A percentile compares a stretch with the other conserved stretches of the same genome.
Evolutionary conservation across 164 flowering plant species (phyloP).

Genomic region (Stephania yunnanensis): DNA sequence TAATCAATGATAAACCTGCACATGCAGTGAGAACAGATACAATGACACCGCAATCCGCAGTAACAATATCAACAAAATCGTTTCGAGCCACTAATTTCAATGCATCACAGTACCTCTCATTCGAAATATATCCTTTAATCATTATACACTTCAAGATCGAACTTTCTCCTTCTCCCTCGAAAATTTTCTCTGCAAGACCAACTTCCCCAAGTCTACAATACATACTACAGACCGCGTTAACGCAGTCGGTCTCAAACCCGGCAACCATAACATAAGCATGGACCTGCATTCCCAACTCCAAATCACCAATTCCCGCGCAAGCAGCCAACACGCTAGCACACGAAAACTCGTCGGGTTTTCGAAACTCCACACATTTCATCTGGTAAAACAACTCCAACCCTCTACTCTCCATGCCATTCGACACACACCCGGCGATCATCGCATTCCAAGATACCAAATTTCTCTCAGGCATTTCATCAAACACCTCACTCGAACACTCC

Average conservation of each 20-base stretch:
- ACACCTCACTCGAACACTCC: constrained; percentile 15
- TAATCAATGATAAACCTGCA: constrained; percentile 26
- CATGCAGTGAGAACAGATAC: constrained; percentile 28
- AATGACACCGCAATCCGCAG: constrained; percentile 19
- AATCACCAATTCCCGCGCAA: constrained; percentile 18
- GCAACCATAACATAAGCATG: constrained; percentile 23
- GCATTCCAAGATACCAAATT: constrained; percentile 35
- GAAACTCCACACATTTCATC: constrained; percentile 29
- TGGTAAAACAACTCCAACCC: constrained; percentile 28
- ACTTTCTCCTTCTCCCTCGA: constrained; percentile 15
- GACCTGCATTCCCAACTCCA: constrained; percentile 25
- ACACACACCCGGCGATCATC: constrained; percentile 27
- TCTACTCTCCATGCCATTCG: constrained; percentile 20
- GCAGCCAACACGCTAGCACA: constrained; percentile 24
- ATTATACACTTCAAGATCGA: constrained; percentile 16
- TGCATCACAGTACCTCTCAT: constrained; percentile 25
- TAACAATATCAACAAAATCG: constrained; percentile 13
- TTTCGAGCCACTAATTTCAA: constrained; percentile 10
- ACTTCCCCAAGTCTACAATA: constrained; percentile 33
- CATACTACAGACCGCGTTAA: constrained; percentile 26
- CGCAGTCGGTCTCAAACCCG: constrained; percentile 26
- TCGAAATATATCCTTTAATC: constrained; percentile 32
- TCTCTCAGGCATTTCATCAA: constrained; percentile 33
- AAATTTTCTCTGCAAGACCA: constrained; percentile 21
- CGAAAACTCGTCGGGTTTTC: constrained; percentile 26